These are phyloP conservation scores for Xylaria bambusicola DNA, from an alignment of 495 filamentous ascomycete genomes.

Conservation along the genomic window DNA sequence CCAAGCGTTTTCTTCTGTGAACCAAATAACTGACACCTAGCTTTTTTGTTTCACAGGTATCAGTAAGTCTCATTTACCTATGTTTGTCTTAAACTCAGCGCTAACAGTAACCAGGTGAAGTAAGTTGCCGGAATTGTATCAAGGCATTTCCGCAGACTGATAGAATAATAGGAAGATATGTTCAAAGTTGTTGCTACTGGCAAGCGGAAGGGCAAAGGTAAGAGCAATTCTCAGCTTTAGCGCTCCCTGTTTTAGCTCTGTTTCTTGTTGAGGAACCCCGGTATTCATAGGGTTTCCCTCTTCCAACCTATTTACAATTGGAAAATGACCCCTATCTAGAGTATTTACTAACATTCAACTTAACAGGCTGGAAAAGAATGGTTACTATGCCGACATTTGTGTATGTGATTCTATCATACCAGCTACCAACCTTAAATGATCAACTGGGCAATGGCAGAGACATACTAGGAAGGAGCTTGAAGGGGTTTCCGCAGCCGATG, in stretches of 20 bases:
- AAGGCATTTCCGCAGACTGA: not conserved
- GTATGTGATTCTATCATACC: not conserved
- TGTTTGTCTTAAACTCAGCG: not conserved
- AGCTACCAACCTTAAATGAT: not conserved
- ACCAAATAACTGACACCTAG: not conserved
- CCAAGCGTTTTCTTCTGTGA: not conserved
- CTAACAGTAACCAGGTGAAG: constrained; percentile 11
- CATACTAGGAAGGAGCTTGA: not conserved
- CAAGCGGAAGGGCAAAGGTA: constrained; percentile 33
- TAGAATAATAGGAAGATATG: constrained; percentile 78
- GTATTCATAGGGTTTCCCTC: not conserved
- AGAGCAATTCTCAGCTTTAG: constrained; percentile 15
- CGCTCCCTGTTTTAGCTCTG: too few relatives aligned
- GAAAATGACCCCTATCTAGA: not conserved
- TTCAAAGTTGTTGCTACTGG: constrained; percentile 98
- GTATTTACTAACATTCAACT: not conserved
- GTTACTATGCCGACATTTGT: constrained; percentile 74
- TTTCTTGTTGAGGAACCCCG: not conserved
- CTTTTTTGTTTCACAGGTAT: not conserved
- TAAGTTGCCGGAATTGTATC: not conserved
- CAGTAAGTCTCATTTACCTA: constrained; percentile 7
- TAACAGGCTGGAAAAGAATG: constrained; percentile 82
- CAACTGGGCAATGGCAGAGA: not conserved
- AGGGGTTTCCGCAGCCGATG: not conserved
- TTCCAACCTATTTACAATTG: not conserved